phyloP scores from a whole-genome alignment of 2,329 filamentous ascomycete species.

The Helotiales sp. region DNA sequence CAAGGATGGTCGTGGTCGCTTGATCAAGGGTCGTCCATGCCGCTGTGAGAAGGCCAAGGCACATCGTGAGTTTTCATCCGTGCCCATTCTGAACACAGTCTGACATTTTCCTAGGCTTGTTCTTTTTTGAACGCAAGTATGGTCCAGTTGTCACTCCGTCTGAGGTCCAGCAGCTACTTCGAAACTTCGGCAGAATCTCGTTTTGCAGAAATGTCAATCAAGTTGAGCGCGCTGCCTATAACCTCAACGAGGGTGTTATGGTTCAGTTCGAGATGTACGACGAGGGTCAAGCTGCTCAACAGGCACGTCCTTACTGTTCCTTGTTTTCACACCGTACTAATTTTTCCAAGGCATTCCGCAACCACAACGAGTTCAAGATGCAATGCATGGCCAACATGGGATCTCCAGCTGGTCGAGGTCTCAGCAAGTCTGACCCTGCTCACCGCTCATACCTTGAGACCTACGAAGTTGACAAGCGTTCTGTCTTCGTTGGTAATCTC shows the following conservation, averaged over 20 bases:
- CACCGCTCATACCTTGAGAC: constrained; percentile 40
- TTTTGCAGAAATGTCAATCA: constrained; percentile 33
- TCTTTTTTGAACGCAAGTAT: constrained; percentile 51
- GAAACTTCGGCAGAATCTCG: constrained; percentile 51
- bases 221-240: constrained; percentile 38
- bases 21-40: constrained; percentile 61
- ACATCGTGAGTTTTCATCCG: constrained; percentile 53
- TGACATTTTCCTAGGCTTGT: constrained; percentile 50
- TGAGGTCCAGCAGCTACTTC: constrained; percentile 53
- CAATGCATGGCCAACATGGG: constrained; percentile 44
- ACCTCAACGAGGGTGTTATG: constrained; percentile 47
- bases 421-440: constrained; percentile 17
- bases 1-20: constrained; percentile 50
- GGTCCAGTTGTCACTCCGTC: constrained; percentile 47
- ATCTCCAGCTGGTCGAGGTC: constrained; percentile 23
- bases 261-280: constrained; percentile 59
- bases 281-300: constrained; percentile 53
- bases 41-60: constrained; percentile 65
- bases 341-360: constrained; percentile 36
- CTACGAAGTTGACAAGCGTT: constrained; percentile 52
- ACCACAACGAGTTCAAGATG: constrained; percentile 41
- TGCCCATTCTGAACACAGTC: constrained; percentile 2
- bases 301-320: constrained; percentile 46
- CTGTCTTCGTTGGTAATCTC: constrained; percentile 55
- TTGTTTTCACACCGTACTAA: constrained; percentile 14